A percentile compares a stretch with the other conserved stretches of the same genome.
Evolutionary conservation across 495 filamentous ascomycete genomes (phyloP).

Genomic region (Cetradonia linearis): DNA sequence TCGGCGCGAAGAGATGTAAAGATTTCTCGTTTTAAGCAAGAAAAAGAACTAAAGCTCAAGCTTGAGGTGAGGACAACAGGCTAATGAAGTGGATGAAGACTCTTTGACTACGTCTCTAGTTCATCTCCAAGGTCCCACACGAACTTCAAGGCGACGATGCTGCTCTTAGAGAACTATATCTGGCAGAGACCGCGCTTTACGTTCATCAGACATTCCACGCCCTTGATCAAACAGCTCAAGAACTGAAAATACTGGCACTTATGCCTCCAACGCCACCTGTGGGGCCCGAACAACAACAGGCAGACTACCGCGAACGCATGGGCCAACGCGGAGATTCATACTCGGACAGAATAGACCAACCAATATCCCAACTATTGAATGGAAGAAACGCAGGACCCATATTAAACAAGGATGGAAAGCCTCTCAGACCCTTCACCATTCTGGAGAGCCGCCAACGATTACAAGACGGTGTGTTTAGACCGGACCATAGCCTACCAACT

Average conservation of each 20-base stretch:
- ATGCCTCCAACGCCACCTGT: conserved; percentile 47
- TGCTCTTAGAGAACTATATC: conserved; percentile 63
- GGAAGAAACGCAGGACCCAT: conserved; percentile 58
- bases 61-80: conserved; percentile 47
- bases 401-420: conserved; percentile 71
- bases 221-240: conserved; percentile 72
- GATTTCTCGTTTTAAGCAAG: conserved; percentile 72
- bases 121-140: conserved; percentile 49
- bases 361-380: conserved; percentile 44
- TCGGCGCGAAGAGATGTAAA: conserved; percentile 67
- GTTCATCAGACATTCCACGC: conserved; percentile 75
- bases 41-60: conserved; percentile 77
- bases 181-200: conserved; percentile 60
- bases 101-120: conserved; percentile 30
- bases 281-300: conserved; percentile 26
- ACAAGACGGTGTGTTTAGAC: conserved; percentile 73
- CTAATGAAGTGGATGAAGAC: too few relatives aligned
- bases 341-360: conserved; percentile 65
- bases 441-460: conserved; percentile 67
- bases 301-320: conserved; percentile 38
- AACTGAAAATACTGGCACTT: conserved; percentile 68
- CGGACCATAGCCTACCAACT: conserved; percentile 86
- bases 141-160: conserved; percentile 64
- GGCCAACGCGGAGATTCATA: conserved; percentile 40
- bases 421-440: conserved; percentile 83